Percentiles rank a stretch among this genome's conserved stretches.
These are phyloP conservation scores for Fomitopsis serialis DNA, from an alignment of 768 basidiomycete genomes.

Conservation along the genomic window DNA sequence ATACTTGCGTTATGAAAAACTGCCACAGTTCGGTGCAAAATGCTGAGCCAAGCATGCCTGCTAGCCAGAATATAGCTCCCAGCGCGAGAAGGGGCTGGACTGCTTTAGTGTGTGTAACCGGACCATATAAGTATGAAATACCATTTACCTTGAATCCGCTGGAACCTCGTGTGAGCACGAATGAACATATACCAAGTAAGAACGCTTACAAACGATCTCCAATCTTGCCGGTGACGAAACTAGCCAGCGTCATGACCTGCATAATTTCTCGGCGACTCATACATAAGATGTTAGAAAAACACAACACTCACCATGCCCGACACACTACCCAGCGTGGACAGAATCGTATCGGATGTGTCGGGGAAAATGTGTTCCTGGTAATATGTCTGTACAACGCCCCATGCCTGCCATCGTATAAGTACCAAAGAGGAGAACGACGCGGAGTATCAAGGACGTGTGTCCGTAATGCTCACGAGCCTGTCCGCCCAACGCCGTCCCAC, in stretches of 20 bases:
- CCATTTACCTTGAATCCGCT: slow-evolving; percentile 13
- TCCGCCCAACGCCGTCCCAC: slow-evolving; percentile 5
- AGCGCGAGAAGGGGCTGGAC: slow-evolving; percentile 13
- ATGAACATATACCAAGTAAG: background rate
- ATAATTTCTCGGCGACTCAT: background rate
- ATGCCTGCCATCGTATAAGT: slow-evolving; percentile 18
- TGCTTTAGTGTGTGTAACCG: background rate
- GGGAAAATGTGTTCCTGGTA: slow-evolving; percentile 23
- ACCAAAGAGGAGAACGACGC: slow-evolving; percentile 15
- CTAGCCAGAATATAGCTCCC: slow-evolving; percentile 19
- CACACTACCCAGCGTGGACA: slow-evolving; percentile 16
- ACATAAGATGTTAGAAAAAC: background rate
- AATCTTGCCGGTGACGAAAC: slow-evolving; percentile 16
- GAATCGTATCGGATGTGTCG: slow-evolving; percentile 15
- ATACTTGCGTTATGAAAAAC: slow-evolving; percentile 16
- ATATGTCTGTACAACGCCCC: slow-evolving; percentile 32
- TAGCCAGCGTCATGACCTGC: slow-evolving; percentile 17
- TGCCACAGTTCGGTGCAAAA: slow-evolving; percentile 20
- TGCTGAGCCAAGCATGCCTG: slow-evolving; percentile 16
- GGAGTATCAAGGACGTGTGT: slow-evolving; percentile 11
- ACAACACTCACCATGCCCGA: slow-evolving; percentile 15
- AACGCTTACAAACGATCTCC: slow-evolving; percentile 18
- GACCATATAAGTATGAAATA: background rate
- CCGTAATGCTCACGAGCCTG: slow-evolving; percentile 20
- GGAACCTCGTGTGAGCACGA: no score